Conservation (phyloP, 176 grass and related monocot species). For the Poa annua region DNA sequence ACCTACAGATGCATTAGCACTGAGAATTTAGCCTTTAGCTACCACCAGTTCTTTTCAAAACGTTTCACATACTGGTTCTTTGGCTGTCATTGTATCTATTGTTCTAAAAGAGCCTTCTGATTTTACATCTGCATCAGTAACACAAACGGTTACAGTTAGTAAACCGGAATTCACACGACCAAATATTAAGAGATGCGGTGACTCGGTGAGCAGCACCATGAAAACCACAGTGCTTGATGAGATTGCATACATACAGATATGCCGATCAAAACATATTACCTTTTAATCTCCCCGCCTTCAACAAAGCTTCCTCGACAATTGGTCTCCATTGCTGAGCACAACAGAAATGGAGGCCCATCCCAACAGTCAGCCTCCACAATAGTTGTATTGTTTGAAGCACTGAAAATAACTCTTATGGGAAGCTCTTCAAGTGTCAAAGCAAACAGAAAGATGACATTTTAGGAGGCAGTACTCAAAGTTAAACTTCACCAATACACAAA, state of each 20-base stretch:
- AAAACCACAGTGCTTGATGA: not conserved
- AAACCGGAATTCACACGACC: slow-evolving; percentile 1
- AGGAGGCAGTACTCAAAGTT: too few relatives aligned
- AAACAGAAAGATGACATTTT: not conserved
- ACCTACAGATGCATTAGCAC: not conserved
- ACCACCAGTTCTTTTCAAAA: slow-evolving; percentile 3
- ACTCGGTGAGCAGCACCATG: not conserved
- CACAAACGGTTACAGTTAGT: slow-evolving; percentile 24
- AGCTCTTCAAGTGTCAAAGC: slow-evolving; percentile 55
- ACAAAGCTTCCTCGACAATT: slow-evolving; percentile 81
- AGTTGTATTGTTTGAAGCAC: slow-evolving; percentile 88
- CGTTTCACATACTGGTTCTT: slow-evolving; percentile 12
- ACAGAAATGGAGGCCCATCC: slow-evolving; percentile 77
- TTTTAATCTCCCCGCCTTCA: slow-evolving; percentile 69
- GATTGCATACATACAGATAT: not conserved
- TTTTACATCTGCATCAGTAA: slow-evolving; percentile 34
- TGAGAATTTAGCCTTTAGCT: not conserved
- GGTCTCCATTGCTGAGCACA: slow-evolving; percentile 86
- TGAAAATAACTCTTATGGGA: slow-evolving; percentile 86
- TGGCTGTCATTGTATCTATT: slow-evolving; percentile 10
- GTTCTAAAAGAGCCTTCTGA: slow-evolving; percentile 44
- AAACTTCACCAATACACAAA: not conserved
- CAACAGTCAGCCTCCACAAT: slow-evolving; percentile 79
- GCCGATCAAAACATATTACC: slow-evolving; percentile 42
- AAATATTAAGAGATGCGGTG: not conserved